phyloP scores from a whole-genome alignment of 2,329 filamentous ascomycete species.

The Xylaria hypoxylon region DNA sequence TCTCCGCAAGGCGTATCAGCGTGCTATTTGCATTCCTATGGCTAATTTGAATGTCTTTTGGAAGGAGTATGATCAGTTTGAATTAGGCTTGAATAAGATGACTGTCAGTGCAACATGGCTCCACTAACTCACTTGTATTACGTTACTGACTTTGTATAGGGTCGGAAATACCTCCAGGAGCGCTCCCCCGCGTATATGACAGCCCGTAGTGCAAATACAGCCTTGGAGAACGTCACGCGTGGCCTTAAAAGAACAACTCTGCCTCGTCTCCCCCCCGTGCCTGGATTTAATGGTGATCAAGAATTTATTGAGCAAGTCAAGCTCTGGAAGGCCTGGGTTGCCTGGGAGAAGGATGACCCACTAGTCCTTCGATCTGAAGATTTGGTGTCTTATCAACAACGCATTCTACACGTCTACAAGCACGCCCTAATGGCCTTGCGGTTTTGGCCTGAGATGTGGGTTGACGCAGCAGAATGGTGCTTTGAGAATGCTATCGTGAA shows the following conservation, averaged over 20 bases:
- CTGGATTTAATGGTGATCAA: constrained; percentile 86
- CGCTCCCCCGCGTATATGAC: constrained; percentile 96
- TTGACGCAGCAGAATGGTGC: constrained; percentile 93
- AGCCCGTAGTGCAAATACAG: constrained; percentile 88
- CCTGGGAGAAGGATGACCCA: constrained; percentile 94
- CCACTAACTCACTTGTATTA: constrained; percentile 29
- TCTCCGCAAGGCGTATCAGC: constrained; percentile 90
- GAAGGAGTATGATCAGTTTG: constrained; percentile 98
- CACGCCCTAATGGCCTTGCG: constrained; percentile 92
- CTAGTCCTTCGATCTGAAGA: constrained; percentile 89
- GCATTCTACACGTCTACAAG: constrained; percentile 90
- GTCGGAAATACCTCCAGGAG: constrained; percentile 93
- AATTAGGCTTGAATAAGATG: constrained; percentile 92
- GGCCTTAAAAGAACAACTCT: constrained; percentile 81
- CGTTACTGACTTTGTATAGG: constrained; percentile 62
- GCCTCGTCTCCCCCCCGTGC: constrained; percentile 82
- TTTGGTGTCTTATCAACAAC: constrained; percentile 76
- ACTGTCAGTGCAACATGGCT: constrained; percentile 68
- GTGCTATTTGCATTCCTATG: constrained; percentile 87
- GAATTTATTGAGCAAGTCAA: constrained; percentile 87
- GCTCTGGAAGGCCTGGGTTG: constrained; percentile 93
- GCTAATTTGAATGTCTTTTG: constrained; percentile 85
- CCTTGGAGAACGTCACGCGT: constrained; percentile 87
- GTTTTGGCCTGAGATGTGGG: constrained; percentile 97
- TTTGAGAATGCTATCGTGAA: constrained; percentile 74